Percentiles rank a stretch among this genome's conserved stretches.
phyloP scores from a whole-genome alignment of 2,329 filamentous ascomycete species.

The Aspergillaceae sp. region DNA sequence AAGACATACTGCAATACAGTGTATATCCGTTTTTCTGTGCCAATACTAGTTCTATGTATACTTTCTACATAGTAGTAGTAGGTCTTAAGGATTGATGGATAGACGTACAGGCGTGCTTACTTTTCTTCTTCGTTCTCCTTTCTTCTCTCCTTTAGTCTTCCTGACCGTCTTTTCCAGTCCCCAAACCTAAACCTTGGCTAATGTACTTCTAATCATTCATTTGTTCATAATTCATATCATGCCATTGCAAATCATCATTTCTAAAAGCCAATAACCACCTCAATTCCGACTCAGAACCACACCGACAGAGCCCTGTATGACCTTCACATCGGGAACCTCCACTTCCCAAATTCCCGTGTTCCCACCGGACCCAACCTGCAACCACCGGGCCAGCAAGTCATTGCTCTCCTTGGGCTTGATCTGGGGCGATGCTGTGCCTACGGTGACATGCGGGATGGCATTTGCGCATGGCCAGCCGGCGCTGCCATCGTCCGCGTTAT shows the following conservation, averaged over 20 bases:
- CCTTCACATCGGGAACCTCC: conserved; percentile 45
- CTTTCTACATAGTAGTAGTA: too few relatives aligned
- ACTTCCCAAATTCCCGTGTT: conserved; percentile 48
- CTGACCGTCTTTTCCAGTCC: too few relatives aligned
- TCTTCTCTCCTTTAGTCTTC: too few relatives aligned
- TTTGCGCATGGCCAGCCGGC: conserved; percentile 62
- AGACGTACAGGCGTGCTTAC: too few relatives aligned
- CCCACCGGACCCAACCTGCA: conserved; percentile 48
- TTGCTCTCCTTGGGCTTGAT: conserved; percentile 97
- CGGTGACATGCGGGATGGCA: conserved; percentile 72
- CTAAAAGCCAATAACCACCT: background rate
- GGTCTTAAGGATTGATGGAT: too few relatives aligned
- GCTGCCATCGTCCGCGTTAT: conserved; percentile 19
- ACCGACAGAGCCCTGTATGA: conserved; percentile 49
- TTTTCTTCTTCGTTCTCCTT: too few relatives aligned
- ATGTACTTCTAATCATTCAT: background rate
- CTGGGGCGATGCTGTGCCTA: conserved; percentile 64
- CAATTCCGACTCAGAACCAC: conserved; percentile 36
- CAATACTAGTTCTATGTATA: too few relatives aligned
- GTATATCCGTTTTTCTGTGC: too few relatives aligned
- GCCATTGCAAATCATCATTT: background rate
- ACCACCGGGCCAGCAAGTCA: conserved; percentile 66
- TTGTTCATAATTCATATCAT: conserved; percentile 3
- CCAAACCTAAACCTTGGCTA: background rate
- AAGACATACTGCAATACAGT: too few relatives aligned